These are phyloP conservation scores for Citrus glauca DNA, from an alignment of 345 rosid species.

Conservation along the genomic window DNA sequence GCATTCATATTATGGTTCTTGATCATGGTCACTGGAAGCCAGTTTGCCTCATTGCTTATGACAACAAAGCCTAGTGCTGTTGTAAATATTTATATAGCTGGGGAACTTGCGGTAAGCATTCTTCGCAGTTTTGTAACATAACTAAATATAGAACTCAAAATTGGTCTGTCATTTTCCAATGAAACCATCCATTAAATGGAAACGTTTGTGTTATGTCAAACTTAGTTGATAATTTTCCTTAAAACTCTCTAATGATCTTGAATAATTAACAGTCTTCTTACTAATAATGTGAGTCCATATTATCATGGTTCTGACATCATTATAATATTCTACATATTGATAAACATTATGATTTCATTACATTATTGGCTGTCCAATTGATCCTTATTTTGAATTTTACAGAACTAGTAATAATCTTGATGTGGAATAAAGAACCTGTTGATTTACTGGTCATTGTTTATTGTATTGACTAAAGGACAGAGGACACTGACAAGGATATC, in stretches of 20 bases:
- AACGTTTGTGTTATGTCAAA: background rate
- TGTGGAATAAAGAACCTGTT: background rate
- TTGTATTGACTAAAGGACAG: background rate
- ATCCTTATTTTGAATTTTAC: background rate
- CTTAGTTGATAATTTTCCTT: background rate
- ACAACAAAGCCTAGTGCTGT: slow-evolving; percentile 58
- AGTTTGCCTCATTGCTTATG: slow-evolving; percentile 74
- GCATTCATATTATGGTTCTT: slow-evolving; percentile 58
- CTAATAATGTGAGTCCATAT: background rate
- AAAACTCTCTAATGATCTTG: background rate
- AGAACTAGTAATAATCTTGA: background rate
- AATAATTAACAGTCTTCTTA: background rate
- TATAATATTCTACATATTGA: background rate
- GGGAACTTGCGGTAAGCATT: slow-evolving; percentile 79
- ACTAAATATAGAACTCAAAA: no score
- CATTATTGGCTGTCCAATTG: background rate
- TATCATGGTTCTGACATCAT: background rate
- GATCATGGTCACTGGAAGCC: slow-evolving; percentile 79
- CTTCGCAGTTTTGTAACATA: background rate
- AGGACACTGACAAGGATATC: background rate
- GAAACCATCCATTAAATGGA: background rate
- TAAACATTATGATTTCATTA: background rate
- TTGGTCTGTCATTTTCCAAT: background rate
- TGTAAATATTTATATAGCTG: slow-evolving; percentile 58
- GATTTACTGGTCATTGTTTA: background rate